Evolutionary conservation across 441 rosid genomes (phyloP), one percentile per base, ranked within the genome.

Genomic region (Populus hybrid): DNA sequence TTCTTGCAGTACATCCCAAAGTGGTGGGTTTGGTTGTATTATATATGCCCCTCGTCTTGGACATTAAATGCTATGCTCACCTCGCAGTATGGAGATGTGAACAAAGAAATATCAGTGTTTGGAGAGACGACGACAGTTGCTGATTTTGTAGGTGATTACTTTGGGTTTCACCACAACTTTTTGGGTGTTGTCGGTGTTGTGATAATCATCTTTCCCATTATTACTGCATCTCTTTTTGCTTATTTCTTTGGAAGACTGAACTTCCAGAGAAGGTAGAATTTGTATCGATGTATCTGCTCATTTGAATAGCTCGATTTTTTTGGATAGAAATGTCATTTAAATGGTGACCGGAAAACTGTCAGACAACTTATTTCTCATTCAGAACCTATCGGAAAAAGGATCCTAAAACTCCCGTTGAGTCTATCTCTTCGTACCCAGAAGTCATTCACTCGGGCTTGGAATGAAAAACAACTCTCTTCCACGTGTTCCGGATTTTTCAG

Each of bases 1-100:
- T 69, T 69, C 12, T 32, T 72, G 84, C 89, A 88, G 94, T 79
- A 76, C 6, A 90, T 90, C 14, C 97, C 97, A 1, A 86, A 78
- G 68, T 89, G 97, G 90, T 93, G 95, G 97, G 69, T 89, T 18
- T 90, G 97, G 93, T 75, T 84, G 77, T 88, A 90, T 42, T 90
- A 88, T 71, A 2, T 84, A 11, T 78, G 86, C 59, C 94, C 95
- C 1, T 85, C 93, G 0, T 90, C 97, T 67, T 93, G 95, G 98
- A 77, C 84, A 8, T 80, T 93, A 75, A 86, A 88, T 59, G 94
- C 86, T 0, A 74, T 89, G 82, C 80, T 92, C 59, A 89, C 83
- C 38, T 89, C 92, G 0, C 98, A 92, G 71, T 92, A 80, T 4
- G 90, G 94, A 73, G 94, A 90, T 50, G 32, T 84, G 0, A 65